Percentiles rank a stretch among this genome's conserved stretches.
phyloP scores from a whole-genome alignment of 495 filamentous ascomycete species.

The Thermothielavioides terrestris region DNA sequence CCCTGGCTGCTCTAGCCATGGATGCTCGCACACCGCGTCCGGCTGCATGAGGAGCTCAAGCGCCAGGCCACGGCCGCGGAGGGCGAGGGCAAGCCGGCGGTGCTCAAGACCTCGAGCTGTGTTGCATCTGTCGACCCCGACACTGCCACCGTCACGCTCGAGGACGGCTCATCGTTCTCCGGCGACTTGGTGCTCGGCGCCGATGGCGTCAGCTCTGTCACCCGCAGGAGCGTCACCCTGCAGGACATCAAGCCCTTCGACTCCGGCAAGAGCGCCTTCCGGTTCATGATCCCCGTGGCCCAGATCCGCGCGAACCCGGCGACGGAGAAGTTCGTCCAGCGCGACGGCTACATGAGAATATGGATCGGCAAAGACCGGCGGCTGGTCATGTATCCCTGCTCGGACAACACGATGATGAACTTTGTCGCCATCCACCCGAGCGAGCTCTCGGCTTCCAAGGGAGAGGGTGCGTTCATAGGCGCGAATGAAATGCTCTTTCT shows the following conservation, averaged over 20 bases:
- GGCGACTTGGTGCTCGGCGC: constrained; percentile 33
- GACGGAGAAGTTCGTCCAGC: constrained; percentile 29
- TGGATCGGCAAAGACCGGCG: constrained; percentile 41
- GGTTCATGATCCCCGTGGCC: constrained; percentile 46
- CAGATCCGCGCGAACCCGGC: constrained; percentile 37
- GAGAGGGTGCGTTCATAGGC: constrained; percentile 3
- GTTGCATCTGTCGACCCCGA: constrained; percentile 38
- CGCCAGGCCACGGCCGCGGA: neutral
- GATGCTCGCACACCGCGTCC: constrained; percentile 4
- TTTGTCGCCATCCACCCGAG: constrained; percentile 52
- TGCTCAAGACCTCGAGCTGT: constrained; percentile 2
- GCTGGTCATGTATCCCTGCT: constrained; percentile 50
- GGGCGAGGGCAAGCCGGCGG: neutral
- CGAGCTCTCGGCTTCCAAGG: constrained; percentile 18
- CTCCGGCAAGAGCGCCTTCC: constrained; percentile 47
- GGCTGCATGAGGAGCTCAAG: constrained; percentile 6
- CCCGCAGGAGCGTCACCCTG: constrained; percentile 6
- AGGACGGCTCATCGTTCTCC: constrained; percentile 25
- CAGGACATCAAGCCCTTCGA: neutral
- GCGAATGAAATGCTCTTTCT: too few relatives aligned
- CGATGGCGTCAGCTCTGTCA: constrained; percentile 24
- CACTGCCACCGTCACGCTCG: constrained; percentile 35
- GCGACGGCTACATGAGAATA: constrained; percentile 37
- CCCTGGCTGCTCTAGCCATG: neutral
- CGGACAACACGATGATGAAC: constrained; percentile 45